Conservation (phyloP, 495 filamentous ascomycete species). For the Thozetella sp. region DNA sequence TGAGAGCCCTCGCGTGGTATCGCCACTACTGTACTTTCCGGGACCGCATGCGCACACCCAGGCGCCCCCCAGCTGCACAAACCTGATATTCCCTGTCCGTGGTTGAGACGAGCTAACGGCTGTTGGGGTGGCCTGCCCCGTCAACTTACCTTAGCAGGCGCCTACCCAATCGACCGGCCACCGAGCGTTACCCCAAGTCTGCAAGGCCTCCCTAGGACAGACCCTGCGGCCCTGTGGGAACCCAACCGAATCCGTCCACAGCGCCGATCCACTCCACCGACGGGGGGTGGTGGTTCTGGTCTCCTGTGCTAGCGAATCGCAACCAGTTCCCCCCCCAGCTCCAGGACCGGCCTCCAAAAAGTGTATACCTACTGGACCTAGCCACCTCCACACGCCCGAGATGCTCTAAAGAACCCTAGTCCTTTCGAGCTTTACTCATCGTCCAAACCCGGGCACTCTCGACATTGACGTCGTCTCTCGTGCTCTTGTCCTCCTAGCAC, state of each 20-base stretch:
- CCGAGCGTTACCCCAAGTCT: constrained; percentile 1
- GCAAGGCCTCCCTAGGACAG: constrained; percentile 1
- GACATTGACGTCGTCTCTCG: not conserved
- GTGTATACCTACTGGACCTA: constrained; percentile 1
- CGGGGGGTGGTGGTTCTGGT: not conserved
- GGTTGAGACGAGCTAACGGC: not conserved
- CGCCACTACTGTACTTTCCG: no score
- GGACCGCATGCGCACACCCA: not conserved
- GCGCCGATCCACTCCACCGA: constrained; percentile 2
- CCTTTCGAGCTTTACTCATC: not conserved
- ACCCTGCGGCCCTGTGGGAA: constrained; percentile 2
- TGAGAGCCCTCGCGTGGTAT: no score
- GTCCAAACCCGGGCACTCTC: not conserved
- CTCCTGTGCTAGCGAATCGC: not conserved
- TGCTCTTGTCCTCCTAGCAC: no score
- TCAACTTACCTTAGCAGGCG: not conserved
- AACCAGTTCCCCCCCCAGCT: not conserved
- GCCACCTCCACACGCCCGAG: not conserved
- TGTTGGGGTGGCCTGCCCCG: not conserved
- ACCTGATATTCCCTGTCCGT: not conserved
- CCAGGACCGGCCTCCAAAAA: not conserved
- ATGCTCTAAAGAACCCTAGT: not conserved
- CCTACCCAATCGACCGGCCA: not conserved
- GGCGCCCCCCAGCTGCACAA: not conserved
- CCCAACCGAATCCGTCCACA: not conserved